Percentiles rank a stretch among this genome's conserved stretches.
These are phyloP conservation scores for Cordyceps cateniannulata DNA, from an alignment of 2,329 filamentous ascomycete species.

Conservation along the genomic window DNA sequence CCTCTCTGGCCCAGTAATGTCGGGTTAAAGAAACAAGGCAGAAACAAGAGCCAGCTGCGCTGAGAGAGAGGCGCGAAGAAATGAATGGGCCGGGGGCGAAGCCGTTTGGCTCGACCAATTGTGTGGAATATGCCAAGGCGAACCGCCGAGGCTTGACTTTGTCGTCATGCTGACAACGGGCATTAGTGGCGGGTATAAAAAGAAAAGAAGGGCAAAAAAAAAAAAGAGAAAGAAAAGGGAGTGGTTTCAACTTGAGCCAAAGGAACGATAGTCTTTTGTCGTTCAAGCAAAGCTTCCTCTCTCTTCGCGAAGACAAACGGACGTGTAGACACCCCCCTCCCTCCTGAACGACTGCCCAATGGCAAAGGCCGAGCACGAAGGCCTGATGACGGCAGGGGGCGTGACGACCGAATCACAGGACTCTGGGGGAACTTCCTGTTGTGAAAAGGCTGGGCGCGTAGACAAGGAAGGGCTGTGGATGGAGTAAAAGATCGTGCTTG, in stretches of 20 bases:
- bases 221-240: neutral
- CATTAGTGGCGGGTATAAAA: neutral
- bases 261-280: neutral
- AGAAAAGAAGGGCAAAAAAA: neutral
- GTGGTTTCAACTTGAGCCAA: neutral
- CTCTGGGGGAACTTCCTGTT: neutral
- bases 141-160: constrained; percentile 2
- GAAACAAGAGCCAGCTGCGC: neutral
- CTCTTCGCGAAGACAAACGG: no score
- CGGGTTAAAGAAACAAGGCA: neutral
- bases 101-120: constrained; percentile 6
- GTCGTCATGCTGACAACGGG: neutral
- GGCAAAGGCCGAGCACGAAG: neutral
- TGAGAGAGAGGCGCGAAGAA: neutral
- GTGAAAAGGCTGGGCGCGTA: neutral
- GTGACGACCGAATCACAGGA: neutral
- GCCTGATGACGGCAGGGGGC: neutral
- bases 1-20: neutral
- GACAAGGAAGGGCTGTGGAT: neutral
- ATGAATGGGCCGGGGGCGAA: neutral
- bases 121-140: constrained; percentile 3
- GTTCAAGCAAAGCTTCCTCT: no score
- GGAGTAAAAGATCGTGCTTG: neutral
- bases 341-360: neutral
- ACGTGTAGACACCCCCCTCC: neutral